Percentiles rank a stretch among this genome's conserved stretches.
These are phyloP conservation scores for Seminavis robusta DNA, from an alignment of 108 stramenopile species.

Conservation along the genomic window DNA sequence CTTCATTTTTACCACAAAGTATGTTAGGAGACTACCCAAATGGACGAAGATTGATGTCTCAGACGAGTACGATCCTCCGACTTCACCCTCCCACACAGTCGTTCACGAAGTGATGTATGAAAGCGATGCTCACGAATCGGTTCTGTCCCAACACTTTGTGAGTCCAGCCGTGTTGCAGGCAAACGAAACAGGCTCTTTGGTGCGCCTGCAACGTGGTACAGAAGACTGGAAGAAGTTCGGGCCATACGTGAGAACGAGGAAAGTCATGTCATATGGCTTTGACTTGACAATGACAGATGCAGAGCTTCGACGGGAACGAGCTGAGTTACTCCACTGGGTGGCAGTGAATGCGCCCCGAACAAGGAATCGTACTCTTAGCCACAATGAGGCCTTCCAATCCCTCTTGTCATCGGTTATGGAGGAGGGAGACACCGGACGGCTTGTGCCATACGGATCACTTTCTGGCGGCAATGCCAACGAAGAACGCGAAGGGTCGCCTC, in stretches of 20 bases:
- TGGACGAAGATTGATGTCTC: constrained; percentile 43
- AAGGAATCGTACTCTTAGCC: constrained; percentile 13
- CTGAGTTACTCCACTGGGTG: constrained; percentile 38
- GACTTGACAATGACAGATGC: constrained; percentile 48
- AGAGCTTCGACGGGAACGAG: constrained; percentile 43
- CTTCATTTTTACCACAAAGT: constrained; percentile 41
- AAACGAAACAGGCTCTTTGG: constrained; percentile 50
- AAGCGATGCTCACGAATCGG: constrained; percentile 6
- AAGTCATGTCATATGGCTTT: constrained; percentile 51
- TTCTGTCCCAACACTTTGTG: constrained; percentile 28
- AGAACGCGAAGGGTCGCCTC: no score
- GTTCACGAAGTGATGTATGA: constrained; percentile 30
- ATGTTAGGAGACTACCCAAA: constrained; percentile 32
- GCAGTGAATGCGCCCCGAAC: constrained; percentile 21
- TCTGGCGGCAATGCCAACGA: no score
- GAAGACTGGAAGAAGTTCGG: constrained; percentile 7
- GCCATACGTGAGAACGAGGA: constrained; percentile 39
- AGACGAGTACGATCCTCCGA: constrained; percentile 45
- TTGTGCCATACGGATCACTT: no score
- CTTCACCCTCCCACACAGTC: constrained; percentile 41
- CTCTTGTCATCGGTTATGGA: no score
- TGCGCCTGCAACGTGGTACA: constrained; percentile 25
- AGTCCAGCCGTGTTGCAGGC: constrained; percentile 64
- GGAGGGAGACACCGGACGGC: no score
- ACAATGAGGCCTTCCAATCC: no score